Conservation (phyloP, 441 rosid species). For the Populus trichocarpa region DNA sequence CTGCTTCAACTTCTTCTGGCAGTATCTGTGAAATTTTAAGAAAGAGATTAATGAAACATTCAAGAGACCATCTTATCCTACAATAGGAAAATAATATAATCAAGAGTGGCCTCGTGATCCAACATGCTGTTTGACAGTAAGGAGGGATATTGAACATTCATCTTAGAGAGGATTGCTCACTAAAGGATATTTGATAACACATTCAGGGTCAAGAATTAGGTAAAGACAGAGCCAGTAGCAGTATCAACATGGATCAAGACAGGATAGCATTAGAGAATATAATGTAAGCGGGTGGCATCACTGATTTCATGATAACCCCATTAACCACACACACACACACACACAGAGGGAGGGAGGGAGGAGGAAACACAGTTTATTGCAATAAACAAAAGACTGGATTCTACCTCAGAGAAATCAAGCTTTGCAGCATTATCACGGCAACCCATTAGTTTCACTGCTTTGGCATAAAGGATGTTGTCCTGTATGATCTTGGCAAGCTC, state of each 20-base stretch:
- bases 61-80: not conserved
- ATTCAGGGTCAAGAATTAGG: not conserved
- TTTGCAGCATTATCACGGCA: slow-evolving; percentile 73
- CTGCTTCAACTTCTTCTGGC: slow-evolving; percentile 71
- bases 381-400: slow-evolving; percentile 1
- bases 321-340: not conserved
- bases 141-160: not conserved
- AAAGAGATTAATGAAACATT: not conserved
- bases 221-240: not conserved
- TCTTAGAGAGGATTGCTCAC: not conserved
- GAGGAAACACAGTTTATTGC: not conserved
- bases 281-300: not conserved
- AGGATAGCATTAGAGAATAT: not conserved
- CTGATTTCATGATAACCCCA: not conserved
- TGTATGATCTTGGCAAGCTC: slow-evolving; percentile 88
- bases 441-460: slow-evolving; percentile 83
- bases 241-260: not conserved
- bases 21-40: slow-evolving; percentile 39
- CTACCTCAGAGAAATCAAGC: slow-evolving; percentile 88
- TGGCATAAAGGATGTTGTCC: slow-evolving; percentile 85
- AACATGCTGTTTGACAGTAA: not conserved
- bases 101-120: not conserved
- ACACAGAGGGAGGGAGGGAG: not conserved
- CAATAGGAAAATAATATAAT: not conserved
- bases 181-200: not conserved